These are phyloP conservation scores for Aurantiochytrium sp. DNA, from an alignment of 108 stramenopile species.

Conservation along the genomic window DNA sequence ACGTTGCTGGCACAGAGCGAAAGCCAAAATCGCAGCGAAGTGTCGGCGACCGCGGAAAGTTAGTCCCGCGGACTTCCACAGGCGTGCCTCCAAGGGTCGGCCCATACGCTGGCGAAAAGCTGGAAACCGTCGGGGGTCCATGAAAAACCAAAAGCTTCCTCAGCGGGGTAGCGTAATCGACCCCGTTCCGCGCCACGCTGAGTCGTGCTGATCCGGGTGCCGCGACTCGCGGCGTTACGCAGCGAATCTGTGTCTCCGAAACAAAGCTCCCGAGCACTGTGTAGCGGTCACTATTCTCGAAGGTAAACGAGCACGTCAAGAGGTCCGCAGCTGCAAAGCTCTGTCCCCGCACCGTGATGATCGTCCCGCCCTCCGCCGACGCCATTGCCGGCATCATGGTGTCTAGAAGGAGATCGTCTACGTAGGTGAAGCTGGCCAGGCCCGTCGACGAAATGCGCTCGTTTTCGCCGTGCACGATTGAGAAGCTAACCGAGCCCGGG, in stretches of 20 bases:
- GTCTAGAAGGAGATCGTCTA: neutral
- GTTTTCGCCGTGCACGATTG: neutral
- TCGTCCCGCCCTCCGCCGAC: constrained; percentile 37
- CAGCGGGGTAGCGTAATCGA: neutral
- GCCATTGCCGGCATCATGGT: constrained; percentile 32
- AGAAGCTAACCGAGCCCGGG: neutral
- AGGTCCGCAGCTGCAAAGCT: constrained; percentile 3
- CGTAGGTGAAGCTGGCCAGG: neutral
- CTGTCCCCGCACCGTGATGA: constrained; percentile 27
- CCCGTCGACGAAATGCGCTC: neutral
- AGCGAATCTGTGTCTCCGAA: constrained; percentile 29
- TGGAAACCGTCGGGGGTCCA: neutral
- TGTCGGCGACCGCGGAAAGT: neutral
- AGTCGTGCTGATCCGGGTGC: neutral
- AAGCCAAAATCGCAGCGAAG: neutral
- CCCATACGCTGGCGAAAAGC: neutral
- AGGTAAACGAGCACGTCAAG: constrained; percentile 39
- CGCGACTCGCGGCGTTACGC: neutral
- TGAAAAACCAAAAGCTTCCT: neutral
- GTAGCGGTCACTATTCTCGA: neutral
- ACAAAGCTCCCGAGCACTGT: neutral
- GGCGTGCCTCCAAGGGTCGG: neutral
- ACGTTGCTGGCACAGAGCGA: neutral
- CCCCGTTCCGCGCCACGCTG: neutral
- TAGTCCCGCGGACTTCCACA: neutral